Percentiles rank a stretch among this genome's conserved stretches.
phyloP scores from a whole-genome alignment of 495 filamentous ascomycete genomes.

The Hypoxylon lienhwacheense region DNA sequence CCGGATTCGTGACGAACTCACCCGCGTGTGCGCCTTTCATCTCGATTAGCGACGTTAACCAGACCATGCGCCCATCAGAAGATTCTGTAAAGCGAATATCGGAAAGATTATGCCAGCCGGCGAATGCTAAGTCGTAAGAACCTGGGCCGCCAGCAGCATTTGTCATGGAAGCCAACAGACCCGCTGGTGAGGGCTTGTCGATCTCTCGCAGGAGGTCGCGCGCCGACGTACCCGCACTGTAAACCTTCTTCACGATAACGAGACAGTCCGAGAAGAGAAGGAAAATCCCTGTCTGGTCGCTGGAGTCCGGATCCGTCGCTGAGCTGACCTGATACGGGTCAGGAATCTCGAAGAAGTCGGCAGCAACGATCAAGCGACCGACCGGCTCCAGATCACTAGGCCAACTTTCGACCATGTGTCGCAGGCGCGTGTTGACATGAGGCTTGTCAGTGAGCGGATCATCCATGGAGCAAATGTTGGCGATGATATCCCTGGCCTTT shows the following conservation, averaged over 20 bases:
- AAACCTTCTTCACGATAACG: conserved; percentile 70
- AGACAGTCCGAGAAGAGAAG: conserved; percentile 83
- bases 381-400: conserved; percentile 68
- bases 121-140: conserved; percentile 69
- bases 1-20: conserved; percentile 52
- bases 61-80: conserved; percentile 68
- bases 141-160: conserved; percentile 55
- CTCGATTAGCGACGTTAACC: conserved; percentile 64
- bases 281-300: conserved; percentile 65
- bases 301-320: conserved; percentile 37
- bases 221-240: conserved; percentile 64
- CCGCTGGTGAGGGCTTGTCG: conserved; percentile 68
- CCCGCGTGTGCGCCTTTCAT: conserved; percentile 54
- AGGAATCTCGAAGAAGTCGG: conserved; percentile 76
- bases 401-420: conserved; percentile 78
- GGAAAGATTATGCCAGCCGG: conserved; percentile 68
- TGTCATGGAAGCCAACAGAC: conserved; percentile 58
- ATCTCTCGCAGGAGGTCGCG: conserved; percentile 80
- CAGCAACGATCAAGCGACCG: conserved; percentile 81
- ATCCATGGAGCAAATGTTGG: conserved; percentile 91
- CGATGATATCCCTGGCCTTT: conserved; percentile 85
- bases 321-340: conserved; percentile 62
- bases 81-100: conserved; percentile 77
- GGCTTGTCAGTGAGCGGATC: conserved; percentile 65
- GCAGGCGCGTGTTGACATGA: conserved; percentile 69